Evolutionary conservation across 768 basidiomycete species (phyloP), one percentile per base, ranked within the genome.

Genomic region (Suillus weaverae): DNA sequence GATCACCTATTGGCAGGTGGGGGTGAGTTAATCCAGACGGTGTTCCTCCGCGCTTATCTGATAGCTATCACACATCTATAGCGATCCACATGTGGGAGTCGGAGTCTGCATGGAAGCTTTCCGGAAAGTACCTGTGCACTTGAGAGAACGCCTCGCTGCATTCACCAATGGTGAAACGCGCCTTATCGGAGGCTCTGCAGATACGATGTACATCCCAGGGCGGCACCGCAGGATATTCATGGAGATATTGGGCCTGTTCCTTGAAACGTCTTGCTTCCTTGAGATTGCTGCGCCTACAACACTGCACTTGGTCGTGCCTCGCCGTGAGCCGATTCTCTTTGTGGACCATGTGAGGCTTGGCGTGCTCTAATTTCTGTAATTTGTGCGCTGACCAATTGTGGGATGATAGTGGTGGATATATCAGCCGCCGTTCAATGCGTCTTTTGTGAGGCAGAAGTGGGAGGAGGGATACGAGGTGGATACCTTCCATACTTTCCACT

Each of bases 401-500:
- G 33, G 38, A 26, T 20, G 2, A 14, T 38, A 82, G 77, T 81
- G 81, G 81, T 83, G 83, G 83, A 83, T 83, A 46, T 80, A 77
- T 69, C 69, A 76, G 20, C 81, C 81, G 9, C 84, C 83, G 22
- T 81, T 82, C 61, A 78, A 83, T 62, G 75, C 81, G 16, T 73
- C 74, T 30, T 84, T 81, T 66, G 83, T 84, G 62, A 76, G 82
- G 18, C 71, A 79, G 53, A 77, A 81, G 61, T 84, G 84, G 84
- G 70, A 67, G 0, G 71, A 79, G 62, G 83, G 82, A 1, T 77
- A 72, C 62, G 83, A 84, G 62, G 83, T 85, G 20, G 84, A 84
- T 64, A 81, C 83, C 10, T 84, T 84, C 69, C 83, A 84, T 64
- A 77, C 81, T 0, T 84, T 83, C 64, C 81, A 83, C 66, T 84